Percentiles rank a stretch among this genome's conserved stretches.
Evolutionary conservation across 495 filamentous ascomycete species (phyloP).

Genomic region (Aspergillus sclerotiicarbonarius): DNA sequence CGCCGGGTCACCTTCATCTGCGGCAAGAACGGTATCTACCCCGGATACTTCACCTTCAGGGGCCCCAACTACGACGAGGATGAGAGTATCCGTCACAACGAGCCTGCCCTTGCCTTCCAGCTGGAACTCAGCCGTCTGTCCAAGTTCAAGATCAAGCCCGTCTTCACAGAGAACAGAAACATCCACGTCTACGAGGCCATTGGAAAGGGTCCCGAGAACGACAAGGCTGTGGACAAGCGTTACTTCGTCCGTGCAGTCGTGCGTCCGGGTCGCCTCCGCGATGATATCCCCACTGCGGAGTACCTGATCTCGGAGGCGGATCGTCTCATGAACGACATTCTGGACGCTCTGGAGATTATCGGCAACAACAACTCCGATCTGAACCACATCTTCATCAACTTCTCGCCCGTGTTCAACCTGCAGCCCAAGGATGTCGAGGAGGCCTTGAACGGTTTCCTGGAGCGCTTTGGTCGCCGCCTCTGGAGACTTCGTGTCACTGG

Average conservation of each 20-base stretch:
- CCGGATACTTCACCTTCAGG: slow-evolving; percentile 97
- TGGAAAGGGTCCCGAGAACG: slow-evolving; percentile 88
- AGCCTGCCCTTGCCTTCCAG: slow-evolving; percentile 97
- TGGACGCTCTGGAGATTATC: slow-evolving; percentile 96
- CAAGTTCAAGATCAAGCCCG: slow-evolving; percentile 96
- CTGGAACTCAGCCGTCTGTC: slow-evolving; percentile 88
- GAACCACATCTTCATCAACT: slow-evolving; percentile 99
- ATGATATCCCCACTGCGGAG: slow-evolving; percentile 95
- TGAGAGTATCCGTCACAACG: slow-evolving; percentile 91
- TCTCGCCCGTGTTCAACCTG: slow-evolving; percentile 91
- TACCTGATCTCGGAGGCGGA: slow-evolving; percentile 98
- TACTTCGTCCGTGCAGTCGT: slow-evolving; percentile 98
- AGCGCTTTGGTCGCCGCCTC: slow-evolving; percentile 89
- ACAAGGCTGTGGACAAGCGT: slow-evolving; percentile 71
- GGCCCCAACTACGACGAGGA: slow-evolving; percentile 88
- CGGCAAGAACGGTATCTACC: slow-evolving; percentile 91
- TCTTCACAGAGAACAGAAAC: slow-evolving; percentile 98
- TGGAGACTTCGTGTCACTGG: slow-evolving; percentile 97
- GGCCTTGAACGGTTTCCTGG: slow-evolving; percentile 90
- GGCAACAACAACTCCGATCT: slow-evolving; percentile 99
- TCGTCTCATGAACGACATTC: slow-evolving; percentile 92
- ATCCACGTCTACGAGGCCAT: slow-evolving; percentile 98
- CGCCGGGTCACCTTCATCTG: slow-evolving; percentile 95
- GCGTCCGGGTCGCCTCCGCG: slow-evolving; percentile 84
- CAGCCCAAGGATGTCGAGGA: slow-evolving; percentile 88